A percentile compares a stretch with the other conserved stretches of the same genome.
phyloP scores from a whole-genome alignment of 148 eudicot genomes.

The Spergularia bocconei region DNA sequence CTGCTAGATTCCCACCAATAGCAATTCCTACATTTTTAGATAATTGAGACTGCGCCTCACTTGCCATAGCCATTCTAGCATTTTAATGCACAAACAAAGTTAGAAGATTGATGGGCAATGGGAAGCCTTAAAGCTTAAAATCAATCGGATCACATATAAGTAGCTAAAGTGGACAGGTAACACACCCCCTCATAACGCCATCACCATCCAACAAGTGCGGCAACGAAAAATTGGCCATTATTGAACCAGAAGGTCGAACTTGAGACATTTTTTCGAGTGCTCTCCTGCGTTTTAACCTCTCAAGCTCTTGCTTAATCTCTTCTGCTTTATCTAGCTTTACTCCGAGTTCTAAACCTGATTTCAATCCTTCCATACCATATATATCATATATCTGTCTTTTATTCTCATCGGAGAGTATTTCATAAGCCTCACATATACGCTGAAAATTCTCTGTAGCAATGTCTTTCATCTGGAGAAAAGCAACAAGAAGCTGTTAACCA shows the following conservation, averaged over 20 bases:
- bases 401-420: slow-evolving; percentile 79
- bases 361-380: slow-evolving; percentile 95
- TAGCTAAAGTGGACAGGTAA: slow-evolving; percentile 1
- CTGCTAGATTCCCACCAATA: slow-evolving; percentile 85
- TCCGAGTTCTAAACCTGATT: slow-evolving; percentile 93
- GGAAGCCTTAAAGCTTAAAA: no score
- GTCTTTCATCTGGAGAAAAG: slow-evolving; percentile 75
- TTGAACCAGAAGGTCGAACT: slow-evolving; percentile 66
- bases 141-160: slow-evolving; percentile 5
- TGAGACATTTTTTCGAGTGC: slow-evolving; percentile 63
- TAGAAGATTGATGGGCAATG: not conserved
- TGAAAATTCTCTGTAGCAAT: slow-evolving; percentile 95
- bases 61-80: slow-evolving; percentile 87
- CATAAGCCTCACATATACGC: slow-evolving; percentile 96
- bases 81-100: slow-evolving; percentile 17
- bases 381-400: slow-evolving; percentile 94
- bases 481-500: slow-evolving; percentile 3
- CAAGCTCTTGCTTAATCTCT: slow-evolving; percentile 93
- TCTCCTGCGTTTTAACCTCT: slow-evolving; percentile 57
- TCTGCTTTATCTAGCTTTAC: slow-evolving; percentile 77
- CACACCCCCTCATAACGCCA: slow-evolving; percentile 89
- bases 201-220: slow-evolving; percentile 72
- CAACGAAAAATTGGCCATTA: slow-evolving; percentile 75
- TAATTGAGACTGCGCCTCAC: slow-evolving; percentile 85
- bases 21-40: slow-evolving; percentile 65